phyloP scores from a whole-genome alignment of 768 basidiomycete species.

The Pulveroboletus sp. region DNA sequence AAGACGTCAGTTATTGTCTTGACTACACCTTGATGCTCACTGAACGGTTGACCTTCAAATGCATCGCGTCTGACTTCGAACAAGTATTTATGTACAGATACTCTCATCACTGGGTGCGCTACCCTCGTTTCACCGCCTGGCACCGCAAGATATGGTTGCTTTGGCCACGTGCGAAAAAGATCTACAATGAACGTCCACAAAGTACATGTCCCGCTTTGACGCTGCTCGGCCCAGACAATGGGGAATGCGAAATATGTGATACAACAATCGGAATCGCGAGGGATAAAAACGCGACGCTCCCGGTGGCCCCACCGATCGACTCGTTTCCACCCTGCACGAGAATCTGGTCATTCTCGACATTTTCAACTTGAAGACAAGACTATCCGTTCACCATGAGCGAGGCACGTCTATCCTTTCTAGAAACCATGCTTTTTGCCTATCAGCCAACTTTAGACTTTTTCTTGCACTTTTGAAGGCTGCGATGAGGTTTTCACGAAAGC shows the following conservation, averaged over 20 bases:
- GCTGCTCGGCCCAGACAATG: not conserved
- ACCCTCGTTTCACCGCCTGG: too few relatives aligned
- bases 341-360: constrained; percentile 24
- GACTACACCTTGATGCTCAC: too few relatives aligned
- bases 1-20: too few relatives aligned
- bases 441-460: not conserved
- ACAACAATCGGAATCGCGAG: constrained; percentile 1
- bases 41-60: too few relatives aligned
- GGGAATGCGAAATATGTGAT: not conserved
- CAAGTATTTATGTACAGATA: too few relatives aligned
- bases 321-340: constrained; percentile 7
- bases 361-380: not conserved
- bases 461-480: constrained; percentile 16
- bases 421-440: not conserved
- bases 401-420: not conserved
- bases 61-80: too few relatives aligned
- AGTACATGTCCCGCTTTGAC: constrained; percentile 9
- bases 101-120: too few relatives aligned
- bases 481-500: constrained; percentile 11
- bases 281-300: constrained; percentile 11
- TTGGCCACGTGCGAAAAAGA: too few relatives aligned
- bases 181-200: too few relatives aligned
- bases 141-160: too few relatives aligned
- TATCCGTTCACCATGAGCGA: constrained; percentile 5
- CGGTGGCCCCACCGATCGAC: not conserved